Base-by-base conservation (phyloP, 108 stramenopile genomes). In the Nitzschia sp. region DNA sequence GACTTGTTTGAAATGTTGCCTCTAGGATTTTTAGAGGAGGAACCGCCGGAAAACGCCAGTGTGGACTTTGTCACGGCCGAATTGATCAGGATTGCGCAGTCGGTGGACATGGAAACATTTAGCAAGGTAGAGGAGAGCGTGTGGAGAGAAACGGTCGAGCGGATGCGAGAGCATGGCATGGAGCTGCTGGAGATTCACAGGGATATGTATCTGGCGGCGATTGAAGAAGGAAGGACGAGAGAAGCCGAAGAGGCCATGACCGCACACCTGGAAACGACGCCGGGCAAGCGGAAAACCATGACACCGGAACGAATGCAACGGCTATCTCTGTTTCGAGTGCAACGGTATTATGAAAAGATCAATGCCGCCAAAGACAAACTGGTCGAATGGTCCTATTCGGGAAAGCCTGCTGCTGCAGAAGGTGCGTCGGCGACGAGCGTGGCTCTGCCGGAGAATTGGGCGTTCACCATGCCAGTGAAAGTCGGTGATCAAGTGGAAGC, bases 181-280 rank as follows among this genome's bases (percentile, higher is more conserved):
- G 75, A 83, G 59, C 66, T 90, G 34, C 60, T 90, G 48, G 85
- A 88, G 13, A 86, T 85, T 42, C 92, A 93, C 67, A 74, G 87
- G 30, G 89, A 93, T 68, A 93, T 93, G 92, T 93, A 91, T 53
- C 28, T 91, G 28, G 89, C 92, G 23, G 92, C 92, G 4, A 49
- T 93, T 11, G 86, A 93, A 62, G 92, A 93, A 63, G 88, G 89
- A 42, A 69, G 80, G 38, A 68, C 73, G 31, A 71, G 92, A 13
- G 77, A 84, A 59, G 77, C 84, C 17, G 90, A 92, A 64, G 77
- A 75, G 19, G 84, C 84, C 27, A 92, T 92, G 82, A 87, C 84
- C 18, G 82, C 87, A n/a, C 87, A 89, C 48, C 61, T 92, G 53
- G n/a, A n/a, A n/a, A 46, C 70, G 26, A 58, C 80, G 31, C 33